Conservation (phyloP, 2,329 filamentous ascomycete species). For the Colletotrichum sp. region DNA sequence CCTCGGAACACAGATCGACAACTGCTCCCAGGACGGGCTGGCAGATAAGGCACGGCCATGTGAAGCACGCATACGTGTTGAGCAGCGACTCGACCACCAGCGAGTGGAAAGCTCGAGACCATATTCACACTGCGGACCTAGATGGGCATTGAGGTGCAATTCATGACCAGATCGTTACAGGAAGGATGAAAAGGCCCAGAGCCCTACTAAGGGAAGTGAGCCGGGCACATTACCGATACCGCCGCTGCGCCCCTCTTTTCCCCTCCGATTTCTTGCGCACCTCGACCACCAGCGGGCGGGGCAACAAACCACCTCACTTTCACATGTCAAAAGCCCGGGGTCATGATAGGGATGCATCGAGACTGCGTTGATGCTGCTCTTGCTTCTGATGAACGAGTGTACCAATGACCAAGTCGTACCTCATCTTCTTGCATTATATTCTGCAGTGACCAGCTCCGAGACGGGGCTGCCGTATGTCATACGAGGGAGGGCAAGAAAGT, state of each 20-base stretch:
- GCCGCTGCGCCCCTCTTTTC: neutral
- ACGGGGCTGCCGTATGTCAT: neutral
- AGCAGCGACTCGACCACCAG: neutral
- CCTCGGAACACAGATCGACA: slow-evolving; percentile 4
- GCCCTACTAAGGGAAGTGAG: neutral
- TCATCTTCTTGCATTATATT: neutral
- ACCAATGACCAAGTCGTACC: neutral
- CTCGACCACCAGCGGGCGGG: neutral
- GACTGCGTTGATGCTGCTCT: neutral
- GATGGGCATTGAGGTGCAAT: neutral
- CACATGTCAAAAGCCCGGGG: slow-evolving; percentile 16
- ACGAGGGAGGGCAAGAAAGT: neutral
- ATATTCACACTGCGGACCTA: neutral
- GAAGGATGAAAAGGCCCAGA: neutral
- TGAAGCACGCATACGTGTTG: neutral
- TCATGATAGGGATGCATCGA: slow-evolving; percentile 10
- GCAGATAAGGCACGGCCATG: slow-evolving; percentile 9
- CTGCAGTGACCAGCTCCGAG: neutral
- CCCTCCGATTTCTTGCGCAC: neutral
- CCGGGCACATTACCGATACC: neutral
- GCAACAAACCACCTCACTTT: slow-evolving; percentile 10
- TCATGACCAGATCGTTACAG: neutral
- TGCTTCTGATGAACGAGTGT: neutral
- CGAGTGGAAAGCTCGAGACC: neutral
- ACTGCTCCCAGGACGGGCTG: neutral